Conservation (phyloP, 805 yeast genomes). For the Yamadazyma kitorensis region DNA sequence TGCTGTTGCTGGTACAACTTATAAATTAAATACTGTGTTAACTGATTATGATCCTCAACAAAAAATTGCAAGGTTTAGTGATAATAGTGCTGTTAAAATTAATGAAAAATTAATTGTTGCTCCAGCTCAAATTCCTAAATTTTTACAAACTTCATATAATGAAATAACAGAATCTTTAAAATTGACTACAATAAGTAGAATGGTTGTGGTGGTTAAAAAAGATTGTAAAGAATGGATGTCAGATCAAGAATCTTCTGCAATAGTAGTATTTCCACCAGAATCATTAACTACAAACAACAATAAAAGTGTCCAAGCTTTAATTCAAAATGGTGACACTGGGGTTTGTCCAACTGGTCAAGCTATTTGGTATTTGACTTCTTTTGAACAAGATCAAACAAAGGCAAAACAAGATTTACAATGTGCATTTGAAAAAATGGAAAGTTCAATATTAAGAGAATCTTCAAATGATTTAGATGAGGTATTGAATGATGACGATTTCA, state of each 20-base stretch:
- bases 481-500: slow-evolving; percentile 51
- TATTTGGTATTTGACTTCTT: slow-evolving; percentile 85
- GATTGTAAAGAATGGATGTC: slow-evolving; percentile 91
- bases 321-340: slow-evolving; percentile 85
- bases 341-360: slow-evolving; percentile 84
- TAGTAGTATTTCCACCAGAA: slow-evolving; percentile 89
- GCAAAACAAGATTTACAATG: slow-evolving; percentile 77
- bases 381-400: slow-evolving; percentile 58
- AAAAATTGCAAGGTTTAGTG: slow-evolving; percentile 68
- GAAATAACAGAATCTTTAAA: slow-evolving; percentile 43
- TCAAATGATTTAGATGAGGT: slow-evolving; percentile 45
- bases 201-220: slow-evolving; percentile 79
- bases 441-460: slow-evolving; percentile 76
- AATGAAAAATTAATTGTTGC: slow-evolving; percentile 77
- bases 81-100: slow-evolving; percentile 71
- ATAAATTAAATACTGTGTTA: slow-evolving; percentile 72
- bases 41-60: slow-evolving; percentile 61
- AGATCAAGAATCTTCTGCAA: slow-evolving; percentile 77
- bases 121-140: slow-evolving; percentile 58
- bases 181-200: slow-evolving; percentile 59
- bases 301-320: slow-evolving; percentile 79
- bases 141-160: slow-evolving; percentile 38
- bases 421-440: slow-evolving; percentile 79
- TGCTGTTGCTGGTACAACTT: slow-evolving; percentile 96
- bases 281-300: slow-evolving; percentile 65